phyloP scores from a whole-genome alignment of 1,284 basidiomycete species.

The Fomitopsis schrenkii region DNA sequence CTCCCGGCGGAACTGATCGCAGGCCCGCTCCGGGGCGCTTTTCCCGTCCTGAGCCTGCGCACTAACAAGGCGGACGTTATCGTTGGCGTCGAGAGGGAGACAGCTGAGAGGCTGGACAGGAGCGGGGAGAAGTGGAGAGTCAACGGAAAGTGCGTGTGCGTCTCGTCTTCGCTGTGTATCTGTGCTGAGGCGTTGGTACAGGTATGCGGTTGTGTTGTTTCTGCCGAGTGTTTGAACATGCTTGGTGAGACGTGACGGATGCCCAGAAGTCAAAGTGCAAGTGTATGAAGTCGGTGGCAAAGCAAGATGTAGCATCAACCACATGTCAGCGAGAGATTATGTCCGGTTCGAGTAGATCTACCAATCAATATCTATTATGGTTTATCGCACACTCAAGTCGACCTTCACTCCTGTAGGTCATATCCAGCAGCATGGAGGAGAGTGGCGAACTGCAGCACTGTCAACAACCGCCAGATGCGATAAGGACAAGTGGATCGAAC shows the following conservation, averaged over 20 bases:
- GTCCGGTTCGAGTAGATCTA: not conserved
- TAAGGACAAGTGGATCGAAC: constrained; percentile 14
- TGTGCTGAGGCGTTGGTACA: constrained; percentile 13
- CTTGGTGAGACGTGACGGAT: not conserved
- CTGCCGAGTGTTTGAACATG: constrained; percentile 14
- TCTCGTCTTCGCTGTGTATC: not conserved
- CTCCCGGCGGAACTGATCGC: not conserved
- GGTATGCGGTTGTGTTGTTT: constrained; percentile 47
- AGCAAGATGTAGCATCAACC: not conserved
- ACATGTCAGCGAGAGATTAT: not conserved
- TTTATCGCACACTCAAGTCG: not conserved
- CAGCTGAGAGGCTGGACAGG: constrained; percentile 63
- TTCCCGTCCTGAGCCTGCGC: constrained; percentile 81
- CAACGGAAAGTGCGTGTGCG: constrained; percentile 66
- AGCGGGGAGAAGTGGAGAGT: constrained; percentile 77
- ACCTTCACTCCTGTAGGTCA: constrained; percentile 6
- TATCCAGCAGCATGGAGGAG: constrained; percentile 11
- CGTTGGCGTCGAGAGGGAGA: constrained; percentile 68
- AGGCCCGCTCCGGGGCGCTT: constrained; percentile 78
- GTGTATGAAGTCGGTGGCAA: not conserved
- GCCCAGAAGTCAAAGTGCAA: not conserved
- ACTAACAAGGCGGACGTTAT: constrained; percentile 98
- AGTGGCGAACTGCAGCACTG: constrained; percentile 6
- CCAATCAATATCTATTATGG: not conserved
- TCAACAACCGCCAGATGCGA: not conserved